A percentile compares a stretch with the other conserved stretches of the same genome.
Conservation (phyloP, 1,139 yeast genomes). For the Debaryomyces psychrophilus region DNA sequence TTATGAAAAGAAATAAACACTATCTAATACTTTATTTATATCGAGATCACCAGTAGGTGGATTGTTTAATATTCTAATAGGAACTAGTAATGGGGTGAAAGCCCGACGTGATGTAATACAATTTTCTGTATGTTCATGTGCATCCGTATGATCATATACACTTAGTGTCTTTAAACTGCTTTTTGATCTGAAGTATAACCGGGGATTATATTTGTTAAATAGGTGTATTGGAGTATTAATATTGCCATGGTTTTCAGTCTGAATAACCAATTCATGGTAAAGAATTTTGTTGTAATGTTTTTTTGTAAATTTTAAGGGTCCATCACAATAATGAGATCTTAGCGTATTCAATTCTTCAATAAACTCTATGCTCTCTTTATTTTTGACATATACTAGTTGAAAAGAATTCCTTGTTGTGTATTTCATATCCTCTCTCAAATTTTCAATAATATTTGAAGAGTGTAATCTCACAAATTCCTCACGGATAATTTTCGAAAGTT, state of each 20-base stretch:
- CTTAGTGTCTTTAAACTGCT: conserved; percentile 9
- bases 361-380: conserved; percentile 23
- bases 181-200: conserved; percentile 20
- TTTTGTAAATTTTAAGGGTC: conserved; percentile 1
- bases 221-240: conserved; percentile 15
- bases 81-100: conserved; percentile 25
- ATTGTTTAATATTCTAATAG: conserved; percentile 30
- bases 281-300: conserved; percentile 17
- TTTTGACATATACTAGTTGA: conserved; percentile 41
- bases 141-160: conserved; percentile 12
- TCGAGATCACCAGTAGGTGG: conserved; percentile 42
- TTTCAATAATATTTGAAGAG: conserved; percentile 28
- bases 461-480: conserved; percentile 41
- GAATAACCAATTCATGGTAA: conserved; percentile 19
- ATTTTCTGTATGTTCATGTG: not conserved
- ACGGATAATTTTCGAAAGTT: conserved; percentile 30
- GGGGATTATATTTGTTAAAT: conserved; percentile 25
- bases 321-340: conserved; percentile 17
- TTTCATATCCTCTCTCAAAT: conserved; percentile 31
- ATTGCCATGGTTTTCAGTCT: conserved; percentile 14
- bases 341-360: conserved; percentile 15
- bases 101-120: conserved; percentile 5
- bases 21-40: conserved; percentile 33
- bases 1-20: conserved; percentile 44
- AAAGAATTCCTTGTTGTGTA: conserved; percentile 27